Conservation (phyloP, 257 asterid species). For the Salvia splendens region DNA sequence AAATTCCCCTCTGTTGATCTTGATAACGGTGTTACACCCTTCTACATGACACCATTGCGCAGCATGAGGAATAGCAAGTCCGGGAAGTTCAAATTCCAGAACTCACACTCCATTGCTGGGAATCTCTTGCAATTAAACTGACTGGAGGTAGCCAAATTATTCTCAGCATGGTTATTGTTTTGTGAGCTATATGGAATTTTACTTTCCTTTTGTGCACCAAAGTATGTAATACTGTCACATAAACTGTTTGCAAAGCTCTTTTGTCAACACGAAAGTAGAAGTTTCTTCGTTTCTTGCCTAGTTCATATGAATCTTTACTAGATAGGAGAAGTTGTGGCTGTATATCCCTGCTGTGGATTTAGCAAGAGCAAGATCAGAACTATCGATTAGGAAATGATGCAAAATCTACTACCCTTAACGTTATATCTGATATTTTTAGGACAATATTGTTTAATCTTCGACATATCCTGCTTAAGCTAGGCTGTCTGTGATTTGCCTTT, state of each 20-base stretch:
- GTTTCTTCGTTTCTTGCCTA: conserved; percentile 11
- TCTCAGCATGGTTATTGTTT: conserved; percentile 33
- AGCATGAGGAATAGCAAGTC: conserved; percentile 54
- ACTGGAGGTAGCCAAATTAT: conserved; percentile 37
- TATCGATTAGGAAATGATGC: neutral
- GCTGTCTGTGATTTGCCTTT: conserved; percentile 15
- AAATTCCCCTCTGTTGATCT: conserved; percentile 43
- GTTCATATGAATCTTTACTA: conserved; percentile 22
- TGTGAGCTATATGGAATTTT: conserved; percentile 33
- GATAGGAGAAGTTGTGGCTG: neutral
- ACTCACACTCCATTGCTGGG: conserved; percentile 44
- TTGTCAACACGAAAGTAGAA: conserved; percentile 32
- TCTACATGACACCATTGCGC: conserved; percentile 82
- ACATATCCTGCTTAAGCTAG: neutral
- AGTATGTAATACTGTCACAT: conserved; percentile 38
- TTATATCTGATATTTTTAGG: neutral
- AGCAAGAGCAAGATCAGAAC: conserved; percentile 6
- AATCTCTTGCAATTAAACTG: conserved; percentile 52
- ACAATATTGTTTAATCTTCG: neutral
- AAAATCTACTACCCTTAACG: conserved; percentile 1
- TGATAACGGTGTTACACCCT: conserved; percentile 53
- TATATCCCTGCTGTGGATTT: neutral
- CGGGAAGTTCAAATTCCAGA: conserved; percentile 50
- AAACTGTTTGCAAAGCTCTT: conserved; percentile 30
- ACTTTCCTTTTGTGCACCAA: conserved; percentile 26